These are phyloP conservation scores for Yamadazyma phyllophila DNA, from an alignment of 805 yeast species.

Conservation along the genomic window DNA sequence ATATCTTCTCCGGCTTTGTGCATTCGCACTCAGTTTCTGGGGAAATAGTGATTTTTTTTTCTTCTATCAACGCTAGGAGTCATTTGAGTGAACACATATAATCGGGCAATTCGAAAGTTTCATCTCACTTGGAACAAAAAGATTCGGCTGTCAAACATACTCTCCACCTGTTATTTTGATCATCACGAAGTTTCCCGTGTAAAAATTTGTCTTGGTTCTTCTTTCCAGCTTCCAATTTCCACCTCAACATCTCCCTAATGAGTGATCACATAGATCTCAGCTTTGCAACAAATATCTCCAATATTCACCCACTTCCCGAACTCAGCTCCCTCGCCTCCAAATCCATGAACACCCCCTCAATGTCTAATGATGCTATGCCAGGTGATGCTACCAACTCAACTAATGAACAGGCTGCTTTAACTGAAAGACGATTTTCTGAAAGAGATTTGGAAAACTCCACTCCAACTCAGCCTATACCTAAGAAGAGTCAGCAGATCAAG, in stretches of 20 bases:
- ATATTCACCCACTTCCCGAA: neutral
- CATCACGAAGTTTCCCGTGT: neutral
- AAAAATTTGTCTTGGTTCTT: neutral
- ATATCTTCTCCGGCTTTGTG: conserved; percentile 7
- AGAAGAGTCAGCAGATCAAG: conserved; percentile 77
- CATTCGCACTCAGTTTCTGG: conserved; percentile 3
- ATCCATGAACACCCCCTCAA: neutral
- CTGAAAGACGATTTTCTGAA: neutral
- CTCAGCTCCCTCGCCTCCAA: neutral
- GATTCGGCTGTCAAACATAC: too few relatives aligned
- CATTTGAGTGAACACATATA: conserved; percentile 3
- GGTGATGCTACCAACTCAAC: neutral
- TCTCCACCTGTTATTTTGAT: too few relatives aligned
- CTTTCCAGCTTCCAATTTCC: neutral
- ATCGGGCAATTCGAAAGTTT: neutral
- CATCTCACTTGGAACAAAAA: too few relatives aligned
- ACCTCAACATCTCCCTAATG: neutral
- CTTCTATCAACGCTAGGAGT: conserved; percentile 1
- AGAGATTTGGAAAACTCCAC: neutral
- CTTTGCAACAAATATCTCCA: conserved; percentile 1
- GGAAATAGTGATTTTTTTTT: conserved; percentile 6
- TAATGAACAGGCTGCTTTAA: neutral
- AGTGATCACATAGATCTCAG: conserved; percentile 3
- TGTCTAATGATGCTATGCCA: too few relatives aligned
- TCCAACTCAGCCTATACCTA: conserved; percentile 68